These are phyloP conservation scores for Gaertneriomyces semiglobifer DNA, from an alignment of 192 early-diverging fungal genomes.

Conservation along the genomic window DNA sequence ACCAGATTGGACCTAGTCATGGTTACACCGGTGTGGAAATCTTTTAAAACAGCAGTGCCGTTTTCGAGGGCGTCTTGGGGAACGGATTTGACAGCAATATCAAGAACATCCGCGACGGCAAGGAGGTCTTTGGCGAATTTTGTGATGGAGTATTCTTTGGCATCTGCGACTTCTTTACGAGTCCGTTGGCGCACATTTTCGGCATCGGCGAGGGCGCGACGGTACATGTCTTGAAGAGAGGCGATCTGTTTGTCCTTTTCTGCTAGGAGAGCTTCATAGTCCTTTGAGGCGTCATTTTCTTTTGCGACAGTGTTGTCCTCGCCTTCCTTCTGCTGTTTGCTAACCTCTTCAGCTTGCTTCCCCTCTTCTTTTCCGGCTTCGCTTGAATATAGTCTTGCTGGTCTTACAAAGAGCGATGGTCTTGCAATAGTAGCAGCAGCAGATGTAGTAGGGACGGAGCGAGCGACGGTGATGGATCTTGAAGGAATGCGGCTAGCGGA, in stretches of 20 bases:
- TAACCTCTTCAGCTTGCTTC: too few species aligned
- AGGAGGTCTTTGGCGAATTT: slow-evolving; percentile 98
- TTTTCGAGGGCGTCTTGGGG: slow-evolving; percentile 59
- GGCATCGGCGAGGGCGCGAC: slow-evolving; percentile 89
- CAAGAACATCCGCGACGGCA: slow-evolving; percentile 85
- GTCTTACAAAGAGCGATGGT: too few species aligned
- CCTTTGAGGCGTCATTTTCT: neutral
- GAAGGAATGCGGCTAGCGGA: too few species aligned
- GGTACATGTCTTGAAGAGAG: slow-evolving; percentile 81
- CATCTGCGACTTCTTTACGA: slow-evolving; percentile 76
- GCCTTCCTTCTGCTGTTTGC: too few species aligned
- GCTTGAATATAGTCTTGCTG: too few species aligned
- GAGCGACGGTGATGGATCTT: too few species aligned
- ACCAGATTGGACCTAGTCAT: slow-evolving; percentile 86
- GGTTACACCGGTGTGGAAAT: slow-evolving; percentile 81
- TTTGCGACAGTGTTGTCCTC: too few species aligned
- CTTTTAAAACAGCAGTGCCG: slow-evolving; percentile 56
- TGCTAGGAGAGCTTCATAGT: slow-evolving; percentile 18
- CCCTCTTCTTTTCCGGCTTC: too few species aligned
- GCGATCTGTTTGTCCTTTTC: slow-evolving; percentile 80
- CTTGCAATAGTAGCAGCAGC: too few species aligned
- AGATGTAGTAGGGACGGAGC: too few species aligned
- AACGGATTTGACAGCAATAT: slow-evolving; percentile 84
- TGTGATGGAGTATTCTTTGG: slow-evolving; percentile 86
- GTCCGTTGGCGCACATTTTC: slow-evolving; percentile 93